A percentile compares a stretch with the other conserved stretches of the same genome.
These are phyloP conservation scores for Elongisporangium senticosum DNA, from an alignment of 352 stramenopile genomes.

Conservation along the genomic window DNA sequence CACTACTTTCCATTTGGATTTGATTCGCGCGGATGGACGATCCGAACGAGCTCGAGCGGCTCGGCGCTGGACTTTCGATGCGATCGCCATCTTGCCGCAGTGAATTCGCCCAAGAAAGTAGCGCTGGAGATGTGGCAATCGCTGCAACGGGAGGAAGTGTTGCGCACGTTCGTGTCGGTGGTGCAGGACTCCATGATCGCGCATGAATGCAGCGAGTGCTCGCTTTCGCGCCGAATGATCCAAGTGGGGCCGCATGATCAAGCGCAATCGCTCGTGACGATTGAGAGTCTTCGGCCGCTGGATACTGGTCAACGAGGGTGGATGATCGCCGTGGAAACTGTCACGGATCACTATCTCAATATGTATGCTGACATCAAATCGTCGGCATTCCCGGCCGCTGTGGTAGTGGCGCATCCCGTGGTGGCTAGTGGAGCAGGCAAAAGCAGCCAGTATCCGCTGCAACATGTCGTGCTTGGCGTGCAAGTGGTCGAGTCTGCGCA, in stretches of 20 bases:
- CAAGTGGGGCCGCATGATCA: constrained; percentile 18
- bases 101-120: constrained; percentile 17
- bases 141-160: constrained; percentile 50
- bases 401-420: constrained; percentile 4
- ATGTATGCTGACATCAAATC: constrained; percentile 28
- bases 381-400: constrained; percentile 8
- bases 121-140: constrained; percentile 43
- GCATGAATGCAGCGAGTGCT: constrained; percentile 20
- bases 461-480: constrained; percentile 4
- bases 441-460: constrained; percentile 22
- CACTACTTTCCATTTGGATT: constrained; percentile 32
- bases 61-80: constrained; percentile 42
- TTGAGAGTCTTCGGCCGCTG: constrained; percentile 28
- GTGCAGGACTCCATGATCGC: constrained; percentile 41
- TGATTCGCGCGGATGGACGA: constrained; percentile 38
- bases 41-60: constrained; percentile 28
- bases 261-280: constrained; percentile 30
- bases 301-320: constrained; percentile 17
- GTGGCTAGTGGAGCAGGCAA: constrained; percentile 14
- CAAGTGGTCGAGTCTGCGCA: constrained; percentile 11
- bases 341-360: constrained; percentile 48
- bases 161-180: constrained; percentile 51
- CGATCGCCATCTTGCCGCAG: constrained; percentile 20
- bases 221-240: constrained; percentile 29
- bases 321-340: constrained; percentile 47